Conservation (phyloP, 305 asterid species). For the Fraxinus angustifolia region DNA sequence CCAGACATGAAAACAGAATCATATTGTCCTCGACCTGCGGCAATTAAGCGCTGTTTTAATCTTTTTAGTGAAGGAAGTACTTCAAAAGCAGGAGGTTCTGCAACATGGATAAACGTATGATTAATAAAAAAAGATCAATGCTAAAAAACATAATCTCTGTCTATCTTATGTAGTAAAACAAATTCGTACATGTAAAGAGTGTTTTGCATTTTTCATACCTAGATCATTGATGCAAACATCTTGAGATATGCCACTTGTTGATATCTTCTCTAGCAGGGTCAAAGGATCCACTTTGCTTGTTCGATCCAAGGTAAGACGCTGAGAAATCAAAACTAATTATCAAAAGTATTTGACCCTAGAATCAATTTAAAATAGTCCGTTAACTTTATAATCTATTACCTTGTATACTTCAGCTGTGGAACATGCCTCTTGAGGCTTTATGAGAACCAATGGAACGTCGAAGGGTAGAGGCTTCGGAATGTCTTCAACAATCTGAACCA, state of each 20-base stretch:
- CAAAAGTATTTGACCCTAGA: conserved; percentile 3
- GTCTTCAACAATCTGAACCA: conserved; percentile 71
- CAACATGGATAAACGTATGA: conserved; percentile 1
- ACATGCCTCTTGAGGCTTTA: conserved; percentile 90
- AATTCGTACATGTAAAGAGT: conserved; percentile 7
- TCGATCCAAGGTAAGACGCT: conserved; percentile 62
- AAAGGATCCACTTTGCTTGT: conserved; percentile 76
- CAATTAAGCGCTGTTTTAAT: conserved; percentile 68
- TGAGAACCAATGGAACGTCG: conserved; percentile 83
- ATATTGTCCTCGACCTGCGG: conserved; percentile 82
- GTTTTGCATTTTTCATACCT: conserved; percentile 42
- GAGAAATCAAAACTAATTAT: conserved; percentile 31
- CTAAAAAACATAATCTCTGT: background rate
- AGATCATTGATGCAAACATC: conserved; percentile 73
- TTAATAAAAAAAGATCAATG: background rate
- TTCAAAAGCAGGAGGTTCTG: conserved; percentile 90
- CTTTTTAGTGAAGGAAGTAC: conserved; percentile 86
- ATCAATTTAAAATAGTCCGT: conserved; percentile 1
- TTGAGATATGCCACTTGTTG: conserved; percentile 70
- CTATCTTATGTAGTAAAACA: background rate
- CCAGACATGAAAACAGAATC: conserved; percentile 95
- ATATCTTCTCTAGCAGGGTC: conserved; percentile 68
- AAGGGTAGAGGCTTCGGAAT: conserved; percentile 55
- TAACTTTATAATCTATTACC: conserved; percentile 38
- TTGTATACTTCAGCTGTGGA: conserved; percentile 97